These are phyloP conservation scores for Alternaria atra DNA, from an alignment of 2,329 filamentous ascomycete species.

Conservation along the genomic window DNA sequence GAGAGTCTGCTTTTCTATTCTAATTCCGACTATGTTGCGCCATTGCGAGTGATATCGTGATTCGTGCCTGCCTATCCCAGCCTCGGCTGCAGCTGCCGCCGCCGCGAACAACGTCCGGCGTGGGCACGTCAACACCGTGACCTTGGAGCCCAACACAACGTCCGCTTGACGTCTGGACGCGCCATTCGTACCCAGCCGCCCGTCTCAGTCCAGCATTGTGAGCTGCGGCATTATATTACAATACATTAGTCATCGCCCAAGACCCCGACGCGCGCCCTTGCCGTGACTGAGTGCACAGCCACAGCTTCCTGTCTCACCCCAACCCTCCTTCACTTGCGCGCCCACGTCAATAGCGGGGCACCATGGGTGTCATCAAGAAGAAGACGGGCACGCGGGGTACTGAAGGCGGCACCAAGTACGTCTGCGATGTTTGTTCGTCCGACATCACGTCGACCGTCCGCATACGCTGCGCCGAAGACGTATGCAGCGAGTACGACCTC, in stretches of 20 bases:
- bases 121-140: slow-evolving; percentile 7
- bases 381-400: slow-evolving; percentile 87
- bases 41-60: slow-evolving; percentile 11
- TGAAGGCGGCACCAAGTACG: slow-evolving; percentile 82
- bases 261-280: slow-evolving; percentile 19
- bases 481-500: slow-evolving; percentile 93
- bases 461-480: slow-evolving; percentile 80
- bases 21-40: slow-evolving; percentile 4
- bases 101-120: slow-evolving; percentile 18
- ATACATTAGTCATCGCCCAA: slow-evolving; percentile 6
- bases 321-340: slow-evolving; percentile 9
- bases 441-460: slow-evolving; percentile 98
- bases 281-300: slow-evolving; percentile 34
- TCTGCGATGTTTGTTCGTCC: slow-evolving; percentile 95
- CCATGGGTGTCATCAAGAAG: slow-evolving; percentile 95
- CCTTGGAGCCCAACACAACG: slow-evolving; percentile 5
- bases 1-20: slow-evolving; percentile 15
- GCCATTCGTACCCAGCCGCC: slow-evolving; percentile 1
- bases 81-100: slow-evolving; percentile 35
- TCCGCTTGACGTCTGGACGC: not conserved
- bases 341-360: slow-evolving; percentile 26
- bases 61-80: slow-evolving; percentile 7
- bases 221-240: slow-evolving; percentile 1
- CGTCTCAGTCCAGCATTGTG: not conserved
- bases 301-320: slow-evolving; percentile 23